These are phyloP conservation scores for Penicillium sp. DNA, from an alignment of 2,329 filamentous ascomycete species.

Conservation along the genomic window DNA sequence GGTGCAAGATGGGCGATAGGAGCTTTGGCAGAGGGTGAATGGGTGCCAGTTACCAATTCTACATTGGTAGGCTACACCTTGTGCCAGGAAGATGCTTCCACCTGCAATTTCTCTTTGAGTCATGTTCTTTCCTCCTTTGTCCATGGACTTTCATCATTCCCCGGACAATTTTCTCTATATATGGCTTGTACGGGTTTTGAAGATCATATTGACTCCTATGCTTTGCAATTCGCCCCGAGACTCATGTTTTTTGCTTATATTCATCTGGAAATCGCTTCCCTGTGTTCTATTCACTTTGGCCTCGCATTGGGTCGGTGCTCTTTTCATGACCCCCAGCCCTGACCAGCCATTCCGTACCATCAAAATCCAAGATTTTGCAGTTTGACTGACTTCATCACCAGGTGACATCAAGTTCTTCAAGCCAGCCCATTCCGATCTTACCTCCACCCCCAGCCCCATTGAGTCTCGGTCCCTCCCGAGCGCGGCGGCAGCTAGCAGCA, in stretches of 20 bases:
- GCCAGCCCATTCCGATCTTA: conserved; percentile 45
- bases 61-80: conserved; percentile 2
- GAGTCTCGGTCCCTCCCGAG: conserved; percentile 81
- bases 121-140: not conserved
- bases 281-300: not conserved
- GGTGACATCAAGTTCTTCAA: conserved; percentile 33
- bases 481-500: conserved; percentile 84
- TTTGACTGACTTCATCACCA: conserved; percentile 20
- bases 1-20: conserved; percentile 17
- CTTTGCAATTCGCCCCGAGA: too few relatives aligned
- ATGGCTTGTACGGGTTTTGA: too few relatives aligned
- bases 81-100: not conserved
- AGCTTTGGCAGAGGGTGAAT: conserved; percentile 13
- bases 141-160: too few relatives aligned
- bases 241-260: not conserved
- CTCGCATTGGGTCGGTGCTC: not conserved
- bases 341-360: too few relatives aligned
- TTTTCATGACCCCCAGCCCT: not conserved
- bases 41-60: not conserved
- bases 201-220: too few relatives aligned
- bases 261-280: not conserved
- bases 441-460: conserved; percentile 69
- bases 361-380: not conserved
- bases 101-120: not conserved
- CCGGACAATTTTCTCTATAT: too few relatives aligned